These are phyloP conservation scores for Saraca asoca DNA, from an alignment of 331 rosid species.

Conservation along the genomic window DNA sequence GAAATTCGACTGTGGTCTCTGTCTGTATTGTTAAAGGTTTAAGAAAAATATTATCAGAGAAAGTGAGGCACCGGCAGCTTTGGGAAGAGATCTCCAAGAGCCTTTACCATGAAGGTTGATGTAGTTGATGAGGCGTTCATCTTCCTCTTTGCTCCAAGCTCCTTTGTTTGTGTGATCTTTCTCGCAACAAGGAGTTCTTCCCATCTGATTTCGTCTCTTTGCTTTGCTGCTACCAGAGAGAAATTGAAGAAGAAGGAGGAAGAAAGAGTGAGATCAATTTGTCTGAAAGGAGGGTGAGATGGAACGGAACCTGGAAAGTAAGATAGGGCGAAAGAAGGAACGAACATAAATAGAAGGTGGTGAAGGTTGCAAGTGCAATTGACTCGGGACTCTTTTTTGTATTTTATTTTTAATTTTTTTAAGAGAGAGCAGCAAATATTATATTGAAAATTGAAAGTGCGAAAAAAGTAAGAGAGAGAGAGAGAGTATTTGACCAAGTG, in stretches of 20 bases:
- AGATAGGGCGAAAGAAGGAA: background rate
- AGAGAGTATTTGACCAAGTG: conserved; percentile 18
- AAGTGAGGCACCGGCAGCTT: conserved; percentile 47
- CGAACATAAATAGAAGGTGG: conserved; percentile 44
- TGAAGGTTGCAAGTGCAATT: conserved; percentile 45
- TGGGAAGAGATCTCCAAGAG: conserved; percentile 60
- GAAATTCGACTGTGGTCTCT: background rate
- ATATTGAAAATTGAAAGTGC: no score
- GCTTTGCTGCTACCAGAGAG: background rate
- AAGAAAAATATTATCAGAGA: no score
- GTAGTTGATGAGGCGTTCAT: conserved; percentile 51
- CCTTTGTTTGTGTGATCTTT: conserved; percentile 60
- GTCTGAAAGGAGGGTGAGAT: no score
- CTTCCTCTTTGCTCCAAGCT: conserved; percentile 68
- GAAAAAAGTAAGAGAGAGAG: no score
- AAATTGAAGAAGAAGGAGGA: no score
- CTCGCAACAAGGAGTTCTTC: conserved; percentile 61
- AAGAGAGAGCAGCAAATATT: background rate
- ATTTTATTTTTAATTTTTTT: conserved; percentile 30
- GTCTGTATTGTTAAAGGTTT: no score
- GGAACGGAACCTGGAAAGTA: conserved; percentile 16
- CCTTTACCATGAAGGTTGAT: conserved; percentile 55
- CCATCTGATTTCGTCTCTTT: conserved; percentile 35
- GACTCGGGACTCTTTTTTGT: no score
- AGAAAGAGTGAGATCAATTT: background rate